Percentiles rank a stretch among this genome's conserved stretches.
phyloP scores from a whole-genome alignment of 768 basidiomycete genomes.

The Psilocybe tampanensis region DNA sequence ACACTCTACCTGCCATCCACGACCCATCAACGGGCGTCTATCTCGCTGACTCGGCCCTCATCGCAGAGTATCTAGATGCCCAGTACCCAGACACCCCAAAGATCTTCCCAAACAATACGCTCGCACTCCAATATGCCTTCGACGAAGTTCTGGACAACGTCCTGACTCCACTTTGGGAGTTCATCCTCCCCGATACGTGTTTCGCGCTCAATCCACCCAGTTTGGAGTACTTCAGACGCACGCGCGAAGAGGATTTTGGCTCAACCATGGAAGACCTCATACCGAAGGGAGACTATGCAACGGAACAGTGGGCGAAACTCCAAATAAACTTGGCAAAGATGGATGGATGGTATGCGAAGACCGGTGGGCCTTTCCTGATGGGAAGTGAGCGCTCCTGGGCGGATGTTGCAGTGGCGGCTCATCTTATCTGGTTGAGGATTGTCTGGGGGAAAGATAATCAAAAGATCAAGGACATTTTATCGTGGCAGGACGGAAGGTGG shows the following conservation, averaged over 20 bases:
- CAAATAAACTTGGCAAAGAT: constrained; percentile 27
- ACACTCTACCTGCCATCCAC: constrained; percentile 44
- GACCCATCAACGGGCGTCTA: constrained; percentile 36
- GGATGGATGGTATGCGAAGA: constrained; percentile 26
- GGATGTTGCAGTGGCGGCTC: constrained; percentile 42
- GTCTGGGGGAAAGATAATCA: constrained; percentile 33
- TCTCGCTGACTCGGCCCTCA: constrained; percentile 41
- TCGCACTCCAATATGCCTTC: constrained; percentile 11
- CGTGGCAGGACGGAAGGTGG: constrained; percentile 38
- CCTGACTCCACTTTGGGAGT: background rate
- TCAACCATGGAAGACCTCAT: constrained; percentile 34
- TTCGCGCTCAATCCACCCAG: constrained; percentile 13
- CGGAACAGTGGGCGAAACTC: constrained; percentile 34
- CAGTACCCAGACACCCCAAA: constrained; percentile 36
- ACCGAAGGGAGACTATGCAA: constrained; percentile 28
- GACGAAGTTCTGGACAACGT: background rate
- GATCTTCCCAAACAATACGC: constrained; percentile 22
- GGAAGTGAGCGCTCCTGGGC: constrained; percentile 36
- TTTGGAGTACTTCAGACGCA: constrained; percentile 32
- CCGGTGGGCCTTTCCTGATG: constrained; percentile 31
- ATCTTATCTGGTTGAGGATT: constrained; percentile 9
- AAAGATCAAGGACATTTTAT: constrained; percentile 35
- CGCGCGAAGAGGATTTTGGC: constrained; percentile 33
- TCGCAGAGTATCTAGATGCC: constrained; percentile 48
- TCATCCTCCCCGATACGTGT: constrained; percentile 5